Evolutionary conservation across 305 asterid species (phyloP).

Genomic region (Fraxinus sp.): DNA sequence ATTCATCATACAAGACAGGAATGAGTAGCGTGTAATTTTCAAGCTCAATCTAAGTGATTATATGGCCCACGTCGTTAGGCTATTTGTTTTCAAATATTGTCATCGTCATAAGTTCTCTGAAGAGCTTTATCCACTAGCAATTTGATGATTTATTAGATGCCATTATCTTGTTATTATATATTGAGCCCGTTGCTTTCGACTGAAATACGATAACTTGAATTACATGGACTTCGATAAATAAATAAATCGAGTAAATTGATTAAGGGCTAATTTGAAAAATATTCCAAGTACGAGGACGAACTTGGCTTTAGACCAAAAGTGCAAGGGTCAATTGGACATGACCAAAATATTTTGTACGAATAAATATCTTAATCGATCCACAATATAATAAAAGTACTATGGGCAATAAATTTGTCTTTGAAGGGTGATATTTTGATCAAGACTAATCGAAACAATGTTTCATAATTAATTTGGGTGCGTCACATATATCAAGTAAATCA

Average conservation of each 20-base stretch:
- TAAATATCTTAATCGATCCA: neutral
- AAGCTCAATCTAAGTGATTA: neutral
- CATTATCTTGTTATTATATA: too few species aligned
- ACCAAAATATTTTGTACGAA: neutral
- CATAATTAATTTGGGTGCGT: neutral
- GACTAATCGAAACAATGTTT: neutral
- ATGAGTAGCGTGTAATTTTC: conserved; percentile 11
- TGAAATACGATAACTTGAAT: too few species aligned
- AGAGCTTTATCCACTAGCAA: too few species aligned
- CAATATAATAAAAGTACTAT: neutral
- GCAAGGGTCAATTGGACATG: neutral
- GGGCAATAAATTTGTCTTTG: neutral
- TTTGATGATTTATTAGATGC: too few species aligned
- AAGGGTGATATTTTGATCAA: neutral
- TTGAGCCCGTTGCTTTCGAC: too few species aligned
- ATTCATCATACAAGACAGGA: conserved; percentile 7
- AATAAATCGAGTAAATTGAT: neutral
- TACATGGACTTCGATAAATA: too few species aligned
- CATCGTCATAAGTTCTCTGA: too few species aligned
- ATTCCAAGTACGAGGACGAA: neutral
- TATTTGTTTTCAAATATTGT: too few species aligned
- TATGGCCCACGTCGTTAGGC: too few species aligned
- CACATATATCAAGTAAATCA: neutral
- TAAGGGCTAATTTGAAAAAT: neutral
- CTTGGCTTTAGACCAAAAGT: neutral